Percentiles rank a stretch among this genome's conserved stretches.
Conservation (phyloP, 2,329 filamentous ascomycete genomes). For the Colletotrichum sp. region DNA sequence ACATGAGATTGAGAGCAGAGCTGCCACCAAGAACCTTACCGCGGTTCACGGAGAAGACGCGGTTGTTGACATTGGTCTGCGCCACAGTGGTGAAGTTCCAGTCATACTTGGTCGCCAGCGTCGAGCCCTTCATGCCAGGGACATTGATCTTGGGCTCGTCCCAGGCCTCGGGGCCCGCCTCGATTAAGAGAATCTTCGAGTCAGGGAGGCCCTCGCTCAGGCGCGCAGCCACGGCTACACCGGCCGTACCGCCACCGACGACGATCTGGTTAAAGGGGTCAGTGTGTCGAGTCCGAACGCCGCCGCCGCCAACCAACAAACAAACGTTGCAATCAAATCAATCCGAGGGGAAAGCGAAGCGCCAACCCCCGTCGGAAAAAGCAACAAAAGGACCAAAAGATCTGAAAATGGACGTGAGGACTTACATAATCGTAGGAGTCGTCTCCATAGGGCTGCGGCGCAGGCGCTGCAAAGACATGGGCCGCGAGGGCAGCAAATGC, state of each 20-base stretch:
- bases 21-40: conserved; percentile 53
- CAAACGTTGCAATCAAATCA: not conserved
- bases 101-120: conserved; percentile 31
- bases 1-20: conserved; percentile 48
- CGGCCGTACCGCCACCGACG: conserved; percentile 39
- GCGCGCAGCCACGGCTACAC: conserved; percentile 32
- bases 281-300: not conserved
- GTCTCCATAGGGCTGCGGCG: not conserved
- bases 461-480: not conserved
- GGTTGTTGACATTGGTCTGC: conserved; percentile 40
- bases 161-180: conserved; percentile 31
- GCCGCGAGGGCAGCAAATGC: conserved; percentile 5
- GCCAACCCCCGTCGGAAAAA: not conserved
- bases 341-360: not conserved
- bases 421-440: conserved; percentile 22
- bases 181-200: conserved; percentile 32
- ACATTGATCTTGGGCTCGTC: conserved; percentile 30
- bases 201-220: conserved; percentile 26
- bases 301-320: not conserved
- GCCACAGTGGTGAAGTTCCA: conserved; percentile 46
- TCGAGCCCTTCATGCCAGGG: conserved; percentile 29
- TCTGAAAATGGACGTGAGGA: not conserved
- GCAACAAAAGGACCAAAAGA: not conserved
- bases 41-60: conserved; percentile 41
- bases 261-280: conserved; percentile 25